Percentiles rank a stretch among this genome's conserved stretches.
Evolutionary conservation across 257 asterid species (phyloP).

Genomic region (Penstemon barbatus): DNA sequence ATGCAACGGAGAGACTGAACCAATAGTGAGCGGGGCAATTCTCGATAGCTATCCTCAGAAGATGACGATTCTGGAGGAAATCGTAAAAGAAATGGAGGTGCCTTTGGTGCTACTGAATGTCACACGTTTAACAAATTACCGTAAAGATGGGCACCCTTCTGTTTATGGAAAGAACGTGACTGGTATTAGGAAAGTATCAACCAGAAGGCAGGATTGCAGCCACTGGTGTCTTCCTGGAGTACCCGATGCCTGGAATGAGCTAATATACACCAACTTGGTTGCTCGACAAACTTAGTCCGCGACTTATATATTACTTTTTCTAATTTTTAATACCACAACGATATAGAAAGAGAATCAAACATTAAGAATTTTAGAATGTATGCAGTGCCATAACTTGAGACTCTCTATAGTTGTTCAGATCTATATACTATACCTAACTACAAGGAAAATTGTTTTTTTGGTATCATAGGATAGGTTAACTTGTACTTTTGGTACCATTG

Average conservation of each 20-base stretch:
- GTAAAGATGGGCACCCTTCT: conserved; percentile 96
- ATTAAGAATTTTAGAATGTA: too few species aligned
- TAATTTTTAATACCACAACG: too few species aligned
- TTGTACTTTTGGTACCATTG: too few species aligned
- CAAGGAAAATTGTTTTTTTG: too few species aligned
- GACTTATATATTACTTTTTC: conserved; percentile 13
- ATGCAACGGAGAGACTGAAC: conserved; percentile 79
- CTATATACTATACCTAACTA: too few species aligned
- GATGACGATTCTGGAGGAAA: conserved; percentile 78
- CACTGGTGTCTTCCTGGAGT: conserved; percentile 99
- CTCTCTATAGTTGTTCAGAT: too few species aligned
- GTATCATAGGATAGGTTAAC: too few species aligned
- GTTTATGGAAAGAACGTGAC: conserved; percentile 68
- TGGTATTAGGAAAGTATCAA: conserved; percentile 53
- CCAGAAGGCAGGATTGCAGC: conserved; percentile 89
- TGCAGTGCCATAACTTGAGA: too few species aligned
- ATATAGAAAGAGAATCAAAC: too few species aligned
- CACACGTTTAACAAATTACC: conserved; percentile 74
- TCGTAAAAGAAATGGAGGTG: conserved; percentile 52
- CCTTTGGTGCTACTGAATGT: conserved; percentile 75
- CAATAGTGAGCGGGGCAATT: conserved; percentile 63
- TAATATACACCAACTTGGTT: conserved; percentile 70
- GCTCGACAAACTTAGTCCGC: conserved; percentile 31
- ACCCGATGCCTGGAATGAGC: conserved; percentile 98
- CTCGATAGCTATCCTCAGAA: conserved; percentile 74